Percentiles rank a stretch among this genome's conserved stretches.
Evolutionary conservation across 495 filamentous ascomycete species (phyloP).

Genomic region (Thozetella sp.): DNA sequence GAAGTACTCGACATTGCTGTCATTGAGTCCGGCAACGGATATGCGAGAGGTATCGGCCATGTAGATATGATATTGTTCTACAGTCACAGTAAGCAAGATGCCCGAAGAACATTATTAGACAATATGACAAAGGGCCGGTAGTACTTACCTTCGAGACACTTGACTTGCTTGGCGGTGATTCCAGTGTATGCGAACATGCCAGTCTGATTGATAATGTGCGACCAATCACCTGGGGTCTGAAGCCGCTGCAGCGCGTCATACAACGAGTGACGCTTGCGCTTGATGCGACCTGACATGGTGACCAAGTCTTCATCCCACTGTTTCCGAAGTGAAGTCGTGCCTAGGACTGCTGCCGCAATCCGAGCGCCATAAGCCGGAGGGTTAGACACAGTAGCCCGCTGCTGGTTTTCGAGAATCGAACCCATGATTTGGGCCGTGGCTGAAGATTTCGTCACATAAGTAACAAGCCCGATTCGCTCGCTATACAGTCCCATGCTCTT

Average conservation of each 20-base stretch:
- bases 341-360: background rate
- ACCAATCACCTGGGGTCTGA: background rate
- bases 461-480: slow-evolving; percentile 78
- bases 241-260: background rate
- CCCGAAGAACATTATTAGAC: too few species aligned
- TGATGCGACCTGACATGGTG: background rate
- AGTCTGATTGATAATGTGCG: background rate
- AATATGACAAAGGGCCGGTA: too few species aligned
- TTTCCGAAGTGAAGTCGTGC: background rate
- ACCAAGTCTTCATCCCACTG: background rate
- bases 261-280: background rate
- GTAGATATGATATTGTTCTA: background rate
- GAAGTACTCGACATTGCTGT: background rate
- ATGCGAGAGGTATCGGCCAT: background rate
- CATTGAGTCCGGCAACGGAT: background rate
- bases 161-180: background rate
- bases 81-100: too few species aligned
- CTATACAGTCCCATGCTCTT: slow-evolving; percentile 91
- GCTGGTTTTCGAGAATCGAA: background rate
- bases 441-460: background rate
- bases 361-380: background rate
- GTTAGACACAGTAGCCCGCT: background rate
- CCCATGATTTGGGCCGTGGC: background rate
- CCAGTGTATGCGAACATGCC: background rate
- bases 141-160: background rate